A percentile compares a stretch with the other conserved stretches of the same genome.
Evolutionary conservation across 805 yeast genomes (phyloP).

Genomic region (Yarrowia sp.): DNA sequence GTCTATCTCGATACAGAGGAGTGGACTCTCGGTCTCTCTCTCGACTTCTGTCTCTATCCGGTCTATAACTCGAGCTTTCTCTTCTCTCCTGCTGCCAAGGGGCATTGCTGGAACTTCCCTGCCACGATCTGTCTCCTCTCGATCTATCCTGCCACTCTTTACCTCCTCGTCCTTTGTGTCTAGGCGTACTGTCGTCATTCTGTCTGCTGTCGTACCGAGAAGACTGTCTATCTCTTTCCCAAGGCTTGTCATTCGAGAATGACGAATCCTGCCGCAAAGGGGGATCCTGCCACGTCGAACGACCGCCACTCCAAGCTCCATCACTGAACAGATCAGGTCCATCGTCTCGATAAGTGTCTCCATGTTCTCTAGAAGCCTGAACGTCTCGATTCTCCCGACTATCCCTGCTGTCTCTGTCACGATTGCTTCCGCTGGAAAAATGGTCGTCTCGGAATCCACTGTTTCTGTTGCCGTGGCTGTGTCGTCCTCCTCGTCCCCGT

Average conservation of each 20-base stretch:
- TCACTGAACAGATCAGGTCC: constrained; percentile 23
- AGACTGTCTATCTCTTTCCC: constrained; percentile 7
- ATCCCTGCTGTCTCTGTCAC: no score
- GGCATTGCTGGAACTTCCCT: neutral
- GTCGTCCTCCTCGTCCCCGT: constrained; percentile 7
- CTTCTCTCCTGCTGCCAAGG: constrained; percentile 8
- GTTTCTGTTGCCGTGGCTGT: neutral
- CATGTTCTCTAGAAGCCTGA: neutral
- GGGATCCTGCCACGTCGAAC: constrained; percentile 1
- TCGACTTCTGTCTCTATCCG: neutral
- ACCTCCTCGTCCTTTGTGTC: neutral
- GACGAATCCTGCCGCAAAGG: constrained; percentile 1
- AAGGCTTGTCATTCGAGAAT: constrained; percentile 3
- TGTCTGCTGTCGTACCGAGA: constrained; percentile 4
- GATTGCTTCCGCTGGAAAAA: neutral
- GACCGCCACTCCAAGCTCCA: constrained; percentile 13
- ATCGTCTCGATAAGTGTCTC: constrained; percentile 12
- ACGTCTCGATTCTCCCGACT: no score
- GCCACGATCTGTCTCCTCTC: constrained; percentile 15
- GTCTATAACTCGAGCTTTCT: constrained; percentile 3
- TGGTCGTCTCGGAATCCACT: constrained; percentile 17
- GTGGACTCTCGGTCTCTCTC: neutral
- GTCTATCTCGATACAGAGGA: neutral
- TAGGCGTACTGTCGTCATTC: neutral
- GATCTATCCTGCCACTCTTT: constrained; percentile 10